Evolutionary conservation across 495 filamentous ascomycete genomes (phyloP), one percentile per base, ranked within the genome.

Genomic region (Letharia columbiana): DNA sequence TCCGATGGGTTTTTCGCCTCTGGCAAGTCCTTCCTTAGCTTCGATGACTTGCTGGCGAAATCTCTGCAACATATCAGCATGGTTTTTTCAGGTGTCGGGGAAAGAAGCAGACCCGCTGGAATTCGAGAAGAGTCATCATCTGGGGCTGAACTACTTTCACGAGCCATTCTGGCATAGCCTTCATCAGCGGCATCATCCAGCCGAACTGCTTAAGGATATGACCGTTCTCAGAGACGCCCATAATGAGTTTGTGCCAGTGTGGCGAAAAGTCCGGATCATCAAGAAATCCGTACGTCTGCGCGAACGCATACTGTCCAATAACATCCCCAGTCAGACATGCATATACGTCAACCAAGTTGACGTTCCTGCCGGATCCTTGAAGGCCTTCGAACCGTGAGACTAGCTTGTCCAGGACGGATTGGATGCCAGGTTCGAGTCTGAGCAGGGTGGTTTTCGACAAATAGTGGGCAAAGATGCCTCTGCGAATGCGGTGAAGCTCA

Each of bases 341-440:
- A 62, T 76, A 81, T 1, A 76, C 78, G 8, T 73, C 65, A 60
- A 77, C 71, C 17, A 83, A 60, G 37, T 78, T 73, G 3, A 84
- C 63, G 18, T 61, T 56, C 11, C 35, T 62, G 37, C 70, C 64
- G 44, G 63, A 66, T 33, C 57, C 67, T 47, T 61, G 50, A 31
- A 66, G 50, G 10, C 40, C 57, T 47, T 66, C 49, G 13, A 69
- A 49, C 1, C 65, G 67, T 20, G 49, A 20, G 15, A 49, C 39
- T 44, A 71, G 52, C 41, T 67, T 69, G 17, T 71, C 61, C 11
- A 71, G 45, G 41, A 62, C 61, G 31, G 33, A 50, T 41, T 65
- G 64, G 10, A 74, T 62, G 3, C 63, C 50, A 18, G 71, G 72
- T 58, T 74, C 67, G 18, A 73, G 61, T 35, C 66, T 37, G 17